phyloP scores from a whole-genome alignment of 2,329 filamentous ascomycete species.

The Mariannaea sp. region DNA sequence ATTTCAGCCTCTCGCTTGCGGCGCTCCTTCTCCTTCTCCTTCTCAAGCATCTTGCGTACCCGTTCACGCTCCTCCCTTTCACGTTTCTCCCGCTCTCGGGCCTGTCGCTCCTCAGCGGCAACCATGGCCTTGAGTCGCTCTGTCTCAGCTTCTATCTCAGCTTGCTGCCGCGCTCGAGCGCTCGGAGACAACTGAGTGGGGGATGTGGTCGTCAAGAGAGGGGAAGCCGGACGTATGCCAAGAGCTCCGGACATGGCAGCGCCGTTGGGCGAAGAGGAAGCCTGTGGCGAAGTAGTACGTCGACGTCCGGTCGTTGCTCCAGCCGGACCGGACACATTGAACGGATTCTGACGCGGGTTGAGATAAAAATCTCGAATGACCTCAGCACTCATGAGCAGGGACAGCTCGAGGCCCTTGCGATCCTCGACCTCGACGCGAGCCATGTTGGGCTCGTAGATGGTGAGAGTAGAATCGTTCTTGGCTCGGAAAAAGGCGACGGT shows the following conservation, averaged over 20 bases:
- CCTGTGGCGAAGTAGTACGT: slow-evolving; percentile 50
- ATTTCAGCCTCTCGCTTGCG: slow-evolving; percentile 61
- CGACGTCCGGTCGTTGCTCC: slow-evolving; percentile 28
- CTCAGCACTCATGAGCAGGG: slow-evolving; percentile 67
- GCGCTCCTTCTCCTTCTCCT: slow-evolving; percentile 64
- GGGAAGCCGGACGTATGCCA: slow-evolving; percentile 31
- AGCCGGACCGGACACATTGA: slow-evolving; percentile 68
- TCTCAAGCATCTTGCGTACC: slow-evolving; percentile 68
- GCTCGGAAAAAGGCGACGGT: slow-evolving; percentile 86
- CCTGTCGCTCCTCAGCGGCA: slow-evolving; percentile 54
- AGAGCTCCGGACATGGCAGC: slow-evolving; percentile 48
- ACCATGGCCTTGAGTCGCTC: slow-evolving; percentile 67
- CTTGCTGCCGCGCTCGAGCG: slow-evolving; percentile 38
- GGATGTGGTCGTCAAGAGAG: slow-evolving; percentile 22
- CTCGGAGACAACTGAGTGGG: slow-evolving; percentile 23
- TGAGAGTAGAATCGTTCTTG: slow-evolving; percentile 68
- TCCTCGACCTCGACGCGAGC: slow-evolving; percentile 91
- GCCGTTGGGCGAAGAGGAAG: slow-evolving; percentile 30
- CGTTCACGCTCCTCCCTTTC: slow-evolving; percentile 59
- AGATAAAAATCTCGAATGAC: slow-evolving; percentile 70
- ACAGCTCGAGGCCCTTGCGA: slow-evolving; percentile 87
- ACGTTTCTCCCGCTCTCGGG: slow-evolving; percentile 59
- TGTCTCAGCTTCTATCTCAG: slow-evolving; percentile 74
- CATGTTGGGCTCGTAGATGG: slow-evolving; percentile 92
- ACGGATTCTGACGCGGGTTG: slow-evolving; percentile 70